These are phyloP conservation scores for Oryza coarctata DNA, from an alignment of 176 grass and related monocot genomes.

Conservation along the genomic window DNA sequence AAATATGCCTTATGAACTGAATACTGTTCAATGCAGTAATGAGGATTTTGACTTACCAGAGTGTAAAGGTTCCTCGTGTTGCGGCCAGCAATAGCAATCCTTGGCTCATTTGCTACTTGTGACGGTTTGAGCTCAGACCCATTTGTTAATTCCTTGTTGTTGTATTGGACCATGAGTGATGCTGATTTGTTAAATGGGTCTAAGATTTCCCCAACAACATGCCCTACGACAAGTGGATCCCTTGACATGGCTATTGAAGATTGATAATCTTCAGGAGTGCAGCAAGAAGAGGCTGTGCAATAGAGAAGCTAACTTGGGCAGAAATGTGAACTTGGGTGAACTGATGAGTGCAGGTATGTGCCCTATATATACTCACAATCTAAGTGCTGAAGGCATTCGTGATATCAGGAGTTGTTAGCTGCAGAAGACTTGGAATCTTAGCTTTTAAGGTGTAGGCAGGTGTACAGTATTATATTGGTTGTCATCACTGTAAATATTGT, in stretches of 20 bases:
- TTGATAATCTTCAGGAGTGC: constrained; percentile 21
- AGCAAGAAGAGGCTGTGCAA: constrained; percentile 18
- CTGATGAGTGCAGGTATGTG: constrained; percentile 46
- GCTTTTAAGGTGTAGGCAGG: constrained; percentile 35
- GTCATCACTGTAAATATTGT: constrained; percentile 55
- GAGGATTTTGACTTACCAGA: constrained; percentile 60
- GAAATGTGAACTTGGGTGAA: constrained; percentile 44
- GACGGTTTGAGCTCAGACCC: constrained; percentile 93
- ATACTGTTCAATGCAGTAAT: constrained; percentile 24
- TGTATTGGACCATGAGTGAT: constrained; percentile 70
- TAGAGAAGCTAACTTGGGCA: constrained; percentile 33
- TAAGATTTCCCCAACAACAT: constrained; percentile 89
- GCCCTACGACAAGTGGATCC: constrained; percentile 84
- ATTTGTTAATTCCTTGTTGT: constrained; percentile 77
- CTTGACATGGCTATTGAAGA: constrained; percentile 66
- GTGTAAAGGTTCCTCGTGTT: constrained; percentile 79
- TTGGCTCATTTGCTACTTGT: constrained; percentile 62
- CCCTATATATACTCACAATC: constrained; percentile 73
- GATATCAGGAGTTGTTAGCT: constrained; percentile 38
- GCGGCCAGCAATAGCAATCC: constrained; percentile 62
- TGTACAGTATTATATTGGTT: constrained; percentile 42
- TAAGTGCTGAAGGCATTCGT: constrained; percentile 48
- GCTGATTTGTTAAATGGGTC: constrained; percentile 82
- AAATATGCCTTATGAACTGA: constrained; percentile 4
- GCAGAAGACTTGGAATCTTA: constrained; percentile 58